These are phyloP conservation scores for Quercus alba DNA, from an alignment of 306 rosid species.

Conservation along the genomic window DNA sequence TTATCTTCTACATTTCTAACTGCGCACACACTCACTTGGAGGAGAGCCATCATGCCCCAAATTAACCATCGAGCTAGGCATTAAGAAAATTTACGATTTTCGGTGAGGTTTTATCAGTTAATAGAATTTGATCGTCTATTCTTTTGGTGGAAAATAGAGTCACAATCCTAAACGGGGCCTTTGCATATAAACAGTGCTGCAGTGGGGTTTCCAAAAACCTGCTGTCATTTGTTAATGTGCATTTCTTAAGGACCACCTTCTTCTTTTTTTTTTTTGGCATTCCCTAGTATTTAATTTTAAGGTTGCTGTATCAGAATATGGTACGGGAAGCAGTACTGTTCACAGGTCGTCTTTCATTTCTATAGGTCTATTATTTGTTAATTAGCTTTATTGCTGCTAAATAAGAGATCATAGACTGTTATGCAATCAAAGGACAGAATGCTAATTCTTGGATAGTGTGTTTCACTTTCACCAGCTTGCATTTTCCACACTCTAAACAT, in stretches of 20 bases:
- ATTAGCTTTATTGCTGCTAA: not conserved
- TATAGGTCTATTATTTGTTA: not conserved
- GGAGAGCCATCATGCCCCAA: not conserved
- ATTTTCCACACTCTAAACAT: not conserved
- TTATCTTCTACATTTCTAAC: not conserved
- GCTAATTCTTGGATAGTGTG: slow-evolving; percentile 17
- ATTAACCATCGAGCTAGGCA: not conserved
- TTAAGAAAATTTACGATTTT: not conserved
- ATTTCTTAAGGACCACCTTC: not conserved
- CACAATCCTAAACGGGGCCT: not conserved
- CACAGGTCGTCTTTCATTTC: no score
- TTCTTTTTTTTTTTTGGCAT: not conserved
- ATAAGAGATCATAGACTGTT: not conserved
- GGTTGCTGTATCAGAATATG: no score
- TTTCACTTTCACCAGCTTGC: not conserved
- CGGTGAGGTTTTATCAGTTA: not conserved
- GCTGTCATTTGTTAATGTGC: not conserved
- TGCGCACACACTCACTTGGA: not conserved
- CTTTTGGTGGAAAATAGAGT: not conserved
- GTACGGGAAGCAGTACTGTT: no score
- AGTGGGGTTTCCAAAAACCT: slow-evolving; percentile 1
- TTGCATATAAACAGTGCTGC: not conserved
- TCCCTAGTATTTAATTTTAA: not conserved
- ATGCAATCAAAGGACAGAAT: not conserved
- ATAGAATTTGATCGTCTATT: not conserved